Conservation (phyloP, 2,329 filamentous ascomycete genomes). For the Dryadomyces quercivorus region DNA sequence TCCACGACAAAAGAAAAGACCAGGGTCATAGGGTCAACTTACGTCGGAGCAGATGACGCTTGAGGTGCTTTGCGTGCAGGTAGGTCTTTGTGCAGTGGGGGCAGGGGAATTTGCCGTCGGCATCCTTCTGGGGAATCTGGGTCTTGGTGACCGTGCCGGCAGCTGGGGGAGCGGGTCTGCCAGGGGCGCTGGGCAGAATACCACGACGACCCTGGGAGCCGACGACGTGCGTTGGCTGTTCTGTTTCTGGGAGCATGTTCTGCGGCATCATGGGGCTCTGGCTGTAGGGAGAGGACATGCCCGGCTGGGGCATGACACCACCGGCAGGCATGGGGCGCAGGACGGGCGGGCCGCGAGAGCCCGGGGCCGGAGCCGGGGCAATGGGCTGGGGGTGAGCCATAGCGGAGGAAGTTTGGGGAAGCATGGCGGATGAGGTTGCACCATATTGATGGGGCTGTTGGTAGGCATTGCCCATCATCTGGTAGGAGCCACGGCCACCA, state of each 20-base stretch:
- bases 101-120: slow-evolving; percentile 95
- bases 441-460: slow-evolving; percentile 42
- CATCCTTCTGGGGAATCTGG: slow-evolving; percentile 85
- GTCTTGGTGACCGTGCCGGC: slow-evolving; percentile 62
- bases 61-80: slow-evolving; percentile 91
- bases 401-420: slow-evolving; percentile 54
- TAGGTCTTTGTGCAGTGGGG: slow-evolving; percentile 98
- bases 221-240: slow-evolving; percentile 79
- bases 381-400: slow-evolving; percentile 65
- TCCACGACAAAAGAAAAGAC: slow-evolving; percentile 10
- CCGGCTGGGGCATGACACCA: slow-evolving; percentile 47
- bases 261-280: slow-evolving; percentile 43
- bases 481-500: slow-evolving; percentile 37
- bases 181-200: slow-evolving; percentile 82
- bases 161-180: slow-evolving; percentile 64
- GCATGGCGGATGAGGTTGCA: slow-evolving; percentile 43
- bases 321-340: slow-evolving; percentile 61
- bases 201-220: slow-evolving; percentile 88
- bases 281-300: slow-evolving; percentile 48
- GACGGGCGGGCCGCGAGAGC: slow-evolving; percentile 42
- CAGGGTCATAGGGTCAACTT: slow-evolving; percentile 35
- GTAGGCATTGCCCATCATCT: slow-evolving; percentile 41
- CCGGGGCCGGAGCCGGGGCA: slow-evolving; percentile 53
- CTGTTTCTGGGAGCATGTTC: slow-evolving; percentile 42
- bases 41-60: slow-evolving; percentile 92